These are phyloP conservation scores for Xylaria sp. DNA, from an alignment of 2,329 filamentous ascomycete species.

Conservation along the genomic window DNA sequence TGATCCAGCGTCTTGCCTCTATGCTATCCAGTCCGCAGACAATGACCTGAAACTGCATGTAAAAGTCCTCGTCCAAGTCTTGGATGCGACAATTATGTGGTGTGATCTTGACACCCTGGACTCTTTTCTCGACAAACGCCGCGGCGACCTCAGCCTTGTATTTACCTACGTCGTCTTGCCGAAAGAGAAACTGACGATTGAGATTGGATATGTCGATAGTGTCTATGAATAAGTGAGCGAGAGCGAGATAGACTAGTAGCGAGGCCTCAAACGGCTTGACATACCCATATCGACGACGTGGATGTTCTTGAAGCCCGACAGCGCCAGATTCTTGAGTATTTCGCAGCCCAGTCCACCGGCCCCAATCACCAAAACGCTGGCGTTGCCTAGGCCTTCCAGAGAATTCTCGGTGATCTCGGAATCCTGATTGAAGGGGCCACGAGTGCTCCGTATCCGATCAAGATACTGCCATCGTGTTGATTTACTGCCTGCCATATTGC, in stretches of 20 bases:
- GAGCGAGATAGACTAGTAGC: conserved; percentile 3
- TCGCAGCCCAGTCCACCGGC: conserved; percentile 94
- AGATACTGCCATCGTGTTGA: conserved; percentile 65
- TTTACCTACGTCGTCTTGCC: conserved; percentile 83
- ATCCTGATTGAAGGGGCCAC: conserved; percentile 76
- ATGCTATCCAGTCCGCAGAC: conserved; percentile 95
- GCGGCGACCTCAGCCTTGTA: conserved; percentile 92
- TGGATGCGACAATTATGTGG: conserved; percentile 93
- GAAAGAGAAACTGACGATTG: conserved; percentile 95
- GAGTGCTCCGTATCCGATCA: conserved; percentile 68
- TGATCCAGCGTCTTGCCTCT: conserved; percentile 97
- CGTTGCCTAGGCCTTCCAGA: conserved; percentile 55
- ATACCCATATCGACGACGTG: conserved; percentile 98
- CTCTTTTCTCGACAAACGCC: conserved; percentile 80
- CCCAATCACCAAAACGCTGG: conserved; percentile 76
- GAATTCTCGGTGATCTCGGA: conserved; percentile 49
- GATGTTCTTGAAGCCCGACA: conserved; percentile 94
- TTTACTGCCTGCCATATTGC: conserved; percentile 11
- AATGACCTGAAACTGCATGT: conserved; percentile 92
- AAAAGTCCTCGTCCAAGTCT: conserved; percentile 93
- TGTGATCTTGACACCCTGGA: conserved; percentile 87
- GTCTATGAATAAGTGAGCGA: conserved; percentile 47
- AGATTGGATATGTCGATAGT: conserved; percentile 98
- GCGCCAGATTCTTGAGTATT: conserved; percentile 89
- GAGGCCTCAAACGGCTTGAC: conserved; percentile 22